Percentiles rank a stretch among this genome's conserved stretches.
These are phyloP conservation scores for Solanum paucissectum DNA, from an alignment of 257 asterid species.

Conservation along the genomic window DNA sequence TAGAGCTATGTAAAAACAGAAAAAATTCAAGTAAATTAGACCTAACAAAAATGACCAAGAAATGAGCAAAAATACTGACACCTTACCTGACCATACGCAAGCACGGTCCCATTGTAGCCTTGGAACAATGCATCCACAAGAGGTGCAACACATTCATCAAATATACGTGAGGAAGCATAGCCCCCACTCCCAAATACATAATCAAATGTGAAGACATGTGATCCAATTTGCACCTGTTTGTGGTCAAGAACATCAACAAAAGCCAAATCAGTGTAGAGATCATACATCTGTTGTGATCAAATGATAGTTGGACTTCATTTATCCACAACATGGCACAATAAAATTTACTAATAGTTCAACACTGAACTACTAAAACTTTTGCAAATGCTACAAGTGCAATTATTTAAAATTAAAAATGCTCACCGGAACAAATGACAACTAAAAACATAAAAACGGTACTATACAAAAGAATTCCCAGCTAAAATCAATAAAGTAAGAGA, in stretches of 20 bases:
- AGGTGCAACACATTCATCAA: conserved; percentile 70
- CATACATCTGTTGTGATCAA: not conserved
- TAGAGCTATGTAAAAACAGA: not conserved
- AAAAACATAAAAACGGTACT: not conserved
- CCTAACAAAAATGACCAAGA: not conserved
- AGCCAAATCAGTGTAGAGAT: not conserved
- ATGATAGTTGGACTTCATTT: not conserved
- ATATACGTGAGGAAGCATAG: conserved; percentile 45
- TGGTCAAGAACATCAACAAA: conserved; percentile 6
- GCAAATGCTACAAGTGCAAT: not conserved
- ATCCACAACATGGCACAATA: not conserved
- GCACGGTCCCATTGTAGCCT: conserved; percentile 93
- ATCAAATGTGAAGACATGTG: conserved; percentile 91
- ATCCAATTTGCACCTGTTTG: conserved; percentile 88
- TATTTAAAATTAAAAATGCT: not conserved
- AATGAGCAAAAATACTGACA: not conserved
- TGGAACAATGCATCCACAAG: conserved; percentile 72
- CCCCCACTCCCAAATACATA: conserved; percentile 68
- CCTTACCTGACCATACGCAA: conserved; percentile 92
- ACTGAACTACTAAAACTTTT: not conserved
- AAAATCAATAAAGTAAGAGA: not conserved
- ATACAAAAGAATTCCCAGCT: not conserved
- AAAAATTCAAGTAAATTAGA: not conserved
- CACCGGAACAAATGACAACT: not conserved
- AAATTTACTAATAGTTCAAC: not conserved